Evolutionary conservation across 2,329 filamentous ascomycete species (phyloP).

Genomic region (Sclerotinia subarctica): DNA sequence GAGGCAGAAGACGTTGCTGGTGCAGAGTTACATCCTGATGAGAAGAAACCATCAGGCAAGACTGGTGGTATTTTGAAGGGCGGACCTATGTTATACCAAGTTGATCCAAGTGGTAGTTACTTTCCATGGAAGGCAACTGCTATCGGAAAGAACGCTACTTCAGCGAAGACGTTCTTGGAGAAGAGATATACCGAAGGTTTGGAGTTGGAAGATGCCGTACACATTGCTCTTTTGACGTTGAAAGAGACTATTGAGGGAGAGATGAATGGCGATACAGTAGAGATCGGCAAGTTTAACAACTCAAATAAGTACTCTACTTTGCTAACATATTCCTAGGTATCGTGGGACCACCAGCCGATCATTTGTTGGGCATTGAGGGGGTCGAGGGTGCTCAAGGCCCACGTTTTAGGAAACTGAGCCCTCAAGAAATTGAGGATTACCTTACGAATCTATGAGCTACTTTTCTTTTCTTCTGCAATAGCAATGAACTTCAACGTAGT

Average conservation of each 20-base stretch:
- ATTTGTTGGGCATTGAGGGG: constrained; percentile 86
- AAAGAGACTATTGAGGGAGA: constrained; percentile 99
- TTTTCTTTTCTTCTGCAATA: constrained; percentile 23
- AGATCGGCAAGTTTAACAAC: constrained; percentile 70
- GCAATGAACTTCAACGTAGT: constrained; percentile 28
- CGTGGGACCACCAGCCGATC: constrained; percentile 88
- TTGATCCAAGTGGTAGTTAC: constrained; percentile 97
- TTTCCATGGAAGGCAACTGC: constrained; percentile 99
- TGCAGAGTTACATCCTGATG: constrained; percentile 57
- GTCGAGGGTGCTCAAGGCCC: constrained; percentile 81
- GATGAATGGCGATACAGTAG: constrained; percentile 98
- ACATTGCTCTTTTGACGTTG: constrained; percentile 93
- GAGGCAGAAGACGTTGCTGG: constrained; percentile 62
- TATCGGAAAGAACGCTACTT: constrained; percentile 97
- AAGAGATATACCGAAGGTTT: constrained; percentile 97
- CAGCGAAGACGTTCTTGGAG: constrained; percentile 98
- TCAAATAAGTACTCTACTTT: constrained; percentile 12
- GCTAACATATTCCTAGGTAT: constrained; percentile 61
- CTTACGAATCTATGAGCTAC: constrained; percentile 80
- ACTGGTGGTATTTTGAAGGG: constrained; percentile 95
- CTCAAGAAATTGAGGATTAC: constrained; percentile 99
- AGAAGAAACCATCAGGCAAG: constrained; percentile 76
- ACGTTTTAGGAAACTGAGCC: constrained; percentile 88
- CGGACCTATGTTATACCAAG: constrained; percentile 95
- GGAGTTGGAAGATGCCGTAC: constrained; percentile 96